Conservation (phyloP, 139 green algal species). For the Chlorella ohadii region DNA sequence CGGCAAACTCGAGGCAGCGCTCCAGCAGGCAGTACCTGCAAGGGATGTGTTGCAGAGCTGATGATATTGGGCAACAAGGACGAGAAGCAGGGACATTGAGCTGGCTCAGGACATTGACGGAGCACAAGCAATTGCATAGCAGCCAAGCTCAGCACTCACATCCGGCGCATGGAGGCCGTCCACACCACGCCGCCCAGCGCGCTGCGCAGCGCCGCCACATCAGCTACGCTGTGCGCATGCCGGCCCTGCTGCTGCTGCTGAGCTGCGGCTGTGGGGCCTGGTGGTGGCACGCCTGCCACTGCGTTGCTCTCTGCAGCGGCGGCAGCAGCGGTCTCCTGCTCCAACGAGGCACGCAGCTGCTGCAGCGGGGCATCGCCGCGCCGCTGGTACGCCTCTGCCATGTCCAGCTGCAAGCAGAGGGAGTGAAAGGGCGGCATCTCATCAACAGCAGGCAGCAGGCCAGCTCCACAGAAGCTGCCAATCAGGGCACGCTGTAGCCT, state of each 20-base stretch:
- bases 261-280: not conserved
- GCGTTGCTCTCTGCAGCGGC: not conserved
- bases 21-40: conserved; percentile 44
- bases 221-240: conserved; percentile 17
- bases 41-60: too few relatives aligned
- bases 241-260: not conserved
- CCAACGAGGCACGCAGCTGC: conserved; percentile 47
- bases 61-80: too few relatives aligned
- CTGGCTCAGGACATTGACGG: too few relatives aligned
- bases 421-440: not conserved
- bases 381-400: conserved; percentile 68
- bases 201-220: conserved; percentile 40
- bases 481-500: too few relatives aligned
- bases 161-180: conserved; percentile 91
- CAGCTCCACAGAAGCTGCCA: too few relatives aligned
- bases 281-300: too few relatives aligned
- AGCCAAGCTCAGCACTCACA: conserved; percentile 65
- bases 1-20: conserved; percentile 73
- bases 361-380: conserved; percentile 68
- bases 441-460: not conserved
- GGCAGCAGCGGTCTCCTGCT: not conserved
- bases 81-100: too few relatives aligned
- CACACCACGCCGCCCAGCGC: conserved; percentile 87
- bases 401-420: conserved; percentile 69
- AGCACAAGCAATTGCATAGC: too few relatives aligned